Conservation (phyloP, 2,329 filamentous ascomycete species). For the Aotearoamyces nothofagi region DNA sequence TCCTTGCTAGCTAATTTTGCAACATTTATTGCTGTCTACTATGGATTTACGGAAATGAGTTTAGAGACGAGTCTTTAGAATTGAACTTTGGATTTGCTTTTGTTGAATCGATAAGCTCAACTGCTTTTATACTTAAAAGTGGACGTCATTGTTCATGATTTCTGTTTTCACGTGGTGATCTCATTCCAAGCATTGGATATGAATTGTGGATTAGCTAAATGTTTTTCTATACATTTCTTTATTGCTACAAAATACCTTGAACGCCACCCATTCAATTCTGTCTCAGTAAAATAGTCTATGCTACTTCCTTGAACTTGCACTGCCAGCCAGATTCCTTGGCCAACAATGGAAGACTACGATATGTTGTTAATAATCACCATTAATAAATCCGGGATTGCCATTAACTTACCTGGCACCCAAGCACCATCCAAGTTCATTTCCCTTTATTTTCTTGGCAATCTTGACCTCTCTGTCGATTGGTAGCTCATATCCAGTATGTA, state of each 20-base stretch:
- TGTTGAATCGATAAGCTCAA: not conserved
- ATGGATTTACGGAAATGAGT: not conserved
- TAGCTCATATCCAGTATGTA: constrained; percentile 97
- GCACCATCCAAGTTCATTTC: constrained; percentile 95
- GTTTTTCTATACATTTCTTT: too few species aligned
- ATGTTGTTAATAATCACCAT: constrained; percentile 21
- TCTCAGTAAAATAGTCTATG: too few species aligned
- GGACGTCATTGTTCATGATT: not conserved
- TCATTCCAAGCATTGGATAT: not conserved
- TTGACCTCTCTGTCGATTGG: constrained; percentile 89
- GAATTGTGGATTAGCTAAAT: constrained; percentile 30
- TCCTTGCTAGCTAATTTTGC: not conserved
- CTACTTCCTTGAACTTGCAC: constrained; percentile 70
- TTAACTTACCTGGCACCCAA: constrained; percentile 73
- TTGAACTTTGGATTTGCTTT: not conserved
- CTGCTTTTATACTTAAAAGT: not conserved
- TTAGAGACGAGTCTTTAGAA: not conserved
- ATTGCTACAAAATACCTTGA: too few species aligned
- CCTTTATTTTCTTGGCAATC: constrained; percentile 98
- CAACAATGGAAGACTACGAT: constrained; percentile 62
- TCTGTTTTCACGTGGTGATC: not conserved
- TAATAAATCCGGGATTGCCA: constrained; percentile 1
- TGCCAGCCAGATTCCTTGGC: constrained; percentile 75
- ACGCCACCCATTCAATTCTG: too few species aligned
- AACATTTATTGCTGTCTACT: not conserved